Evolutionary conservation across 768 basidiomycete species (phyloP), one percentile per base, ranked within the genome.

Genomic region (Kwoniella heveanensis): DNA sequence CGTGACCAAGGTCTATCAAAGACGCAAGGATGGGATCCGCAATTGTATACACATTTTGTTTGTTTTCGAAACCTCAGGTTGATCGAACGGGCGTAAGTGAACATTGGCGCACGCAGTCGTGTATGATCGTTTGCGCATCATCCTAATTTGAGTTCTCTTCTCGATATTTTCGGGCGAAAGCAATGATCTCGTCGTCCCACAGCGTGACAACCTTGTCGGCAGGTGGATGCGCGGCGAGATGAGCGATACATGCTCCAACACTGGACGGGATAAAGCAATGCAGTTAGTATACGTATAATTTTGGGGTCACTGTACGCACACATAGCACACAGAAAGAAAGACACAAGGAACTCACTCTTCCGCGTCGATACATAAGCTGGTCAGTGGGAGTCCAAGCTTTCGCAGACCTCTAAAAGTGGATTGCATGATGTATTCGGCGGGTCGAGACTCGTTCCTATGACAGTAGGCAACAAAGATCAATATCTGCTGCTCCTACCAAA

Each of bases 241-340:
- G 57, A 15, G 76, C 72, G 32, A 79, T 77, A 49, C 67, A 69
- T 26, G 64, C 67, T 17, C 76, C 78, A 51, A 79, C 65, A 36
- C 75, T 77, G 15, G 8, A 15, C 1, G 0, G 26, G 19, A 19
- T 39, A 29, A n/a, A n/a, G n/a, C n/a, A n/a, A n/a, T n/a, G n/a
- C n/a, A n/a, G n/a, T n/a, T n/a, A n/a, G n/a, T n/a, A n/a, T n/a
- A n/a, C n/a, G n/a, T n/a, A n/a, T n/a, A n/a, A n/a, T n/a, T n/a
- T n/a, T n/a, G n/a, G n/a, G n/a, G n/a, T n/a, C n/a, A n/a, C n/a
- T n/a, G n/a, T n/a, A n/a, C n/a, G n/a, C n/a, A n/a, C n/a, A n/a
- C n/a, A n/a, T n/a, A n/a, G n/a, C n/a, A n/a, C n/a, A n/a, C n/a
- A n/a, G n/a, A n/a, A n/a, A n/a, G n/a, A n/a, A n/a, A n/a, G n/a